These are phyloP conservation scores for Chaetomiaceae sp. DNA, from an alignment of 2,329 filamentous ascomycete genomes.

Conservation along the genomic window DNA sequence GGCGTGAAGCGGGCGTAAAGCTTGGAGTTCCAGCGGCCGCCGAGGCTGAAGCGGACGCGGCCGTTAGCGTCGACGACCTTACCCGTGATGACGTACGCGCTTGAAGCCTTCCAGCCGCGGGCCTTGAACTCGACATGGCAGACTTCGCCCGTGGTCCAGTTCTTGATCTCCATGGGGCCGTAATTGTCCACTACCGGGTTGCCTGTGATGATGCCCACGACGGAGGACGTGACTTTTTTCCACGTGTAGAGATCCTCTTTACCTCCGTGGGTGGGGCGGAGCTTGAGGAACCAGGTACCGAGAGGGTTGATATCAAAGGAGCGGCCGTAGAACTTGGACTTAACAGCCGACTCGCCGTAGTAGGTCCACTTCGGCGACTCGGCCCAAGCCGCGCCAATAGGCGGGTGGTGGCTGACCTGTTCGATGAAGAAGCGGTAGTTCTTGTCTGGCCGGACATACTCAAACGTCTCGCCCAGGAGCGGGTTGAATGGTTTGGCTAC, in stretches of 20 bases:
- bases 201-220: slow-evolving; percentile 97
- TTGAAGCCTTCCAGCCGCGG: slow-evolving; percentile 91
- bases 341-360: slow-evolving; percentile 91
- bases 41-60: slow-evolving; percentile 82
- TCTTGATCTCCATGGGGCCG: slow-evolving; percentile 93
- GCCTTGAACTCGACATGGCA: slow-evolving; percentile 89
- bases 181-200: slow-evolving; percentile 98
- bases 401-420: slow-evolving; percentile 96
- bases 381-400: slow-evolving; percentile 86
- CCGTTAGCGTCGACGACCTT: slow-evolving; percentile 77
- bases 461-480: slow-evolving; percentile 90
- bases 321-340: slow-evolving; percentile 95
- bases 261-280: slow-evolving; percentile 70
- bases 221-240: slow-evolving; percentile 97
- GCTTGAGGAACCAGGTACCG: slow-evolving; percentile 91
- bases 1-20: slow-evolving; percentile 91
- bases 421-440: slow-evolving; percentile 98
- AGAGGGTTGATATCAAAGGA: slow-evolving; percentile 96
- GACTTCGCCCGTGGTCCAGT: slow-evolving; percentile 92
- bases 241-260: slow-evolving; percentile 91
- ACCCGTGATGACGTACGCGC: slow-evolving; percentile 81
- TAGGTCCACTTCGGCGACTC: slow-evolving; percentile 95
- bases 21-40: slow-evolving; percentile 95
- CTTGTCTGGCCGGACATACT: slow-evolving; percentile 93
- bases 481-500: slow-evolving; percentile 99